Conservation (phyloP, 208 protist species). For the Spongospora subterranea region DNA sequence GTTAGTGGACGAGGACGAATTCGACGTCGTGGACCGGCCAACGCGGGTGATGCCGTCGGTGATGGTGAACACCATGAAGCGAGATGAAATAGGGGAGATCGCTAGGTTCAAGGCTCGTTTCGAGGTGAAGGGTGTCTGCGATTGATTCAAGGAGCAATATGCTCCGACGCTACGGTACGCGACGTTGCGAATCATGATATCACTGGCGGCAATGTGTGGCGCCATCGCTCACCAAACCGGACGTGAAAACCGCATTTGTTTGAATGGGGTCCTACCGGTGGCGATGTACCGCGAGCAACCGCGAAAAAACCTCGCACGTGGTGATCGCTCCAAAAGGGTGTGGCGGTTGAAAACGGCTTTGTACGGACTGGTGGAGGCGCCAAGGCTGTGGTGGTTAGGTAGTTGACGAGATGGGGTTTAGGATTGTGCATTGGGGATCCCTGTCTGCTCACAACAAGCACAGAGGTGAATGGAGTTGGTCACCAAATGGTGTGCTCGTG, state of each 20-base stretch:
- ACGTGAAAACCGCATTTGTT: slow-evolving; percentile 48
- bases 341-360: slow-evolving; percentile 15
- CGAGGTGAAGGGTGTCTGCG: background rate
- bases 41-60: background rate
- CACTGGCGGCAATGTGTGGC: background rate
- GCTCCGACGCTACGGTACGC: slow-evolving; percentile 48
- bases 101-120: slow-evolving; percentile 1
- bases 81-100: slow-evolving; percentile 22
- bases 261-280: background rate
- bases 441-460: background rate
- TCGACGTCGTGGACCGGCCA: background rate
- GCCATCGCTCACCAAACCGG: background rate
- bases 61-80: slow-evolving; percentile 4
- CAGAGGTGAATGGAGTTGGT: background rate
- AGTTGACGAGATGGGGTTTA: background rate
- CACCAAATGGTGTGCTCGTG: background rate
- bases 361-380: slow-evolving; percentile 45
- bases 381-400: background rate
- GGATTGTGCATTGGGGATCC: background rate
- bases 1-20: no score
- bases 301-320: background rate
- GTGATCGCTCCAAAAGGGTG: background rate
- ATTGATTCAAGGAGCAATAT: background rate
- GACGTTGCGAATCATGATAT: slow-evolving; percentile 10
- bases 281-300: background rate